Evolutionary conservation across 306 rosid genomes (phyloP).

Genomic region (Datisca glomerata): DNA sequence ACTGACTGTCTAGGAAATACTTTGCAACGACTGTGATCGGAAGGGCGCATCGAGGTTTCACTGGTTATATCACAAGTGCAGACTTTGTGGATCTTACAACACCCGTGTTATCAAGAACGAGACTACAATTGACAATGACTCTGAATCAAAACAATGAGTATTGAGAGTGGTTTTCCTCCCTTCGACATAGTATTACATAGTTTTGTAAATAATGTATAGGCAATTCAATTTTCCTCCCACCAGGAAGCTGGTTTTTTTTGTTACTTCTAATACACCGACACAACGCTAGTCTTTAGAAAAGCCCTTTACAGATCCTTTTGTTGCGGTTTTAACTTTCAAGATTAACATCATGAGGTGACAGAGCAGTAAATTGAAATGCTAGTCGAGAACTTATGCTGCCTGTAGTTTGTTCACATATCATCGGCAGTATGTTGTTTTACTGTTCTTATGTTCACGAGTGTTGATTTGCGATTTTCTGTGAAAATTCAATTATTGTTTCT

Average conservation of each 20-base stretch:
- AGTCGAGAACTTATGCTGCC: too few relatives aligned
- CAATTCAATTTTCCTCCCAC: constrained; percentile 36
- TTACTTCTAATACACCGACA: constrained; percentile 16
- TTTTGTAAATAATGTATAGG: constrained; percentile 42
- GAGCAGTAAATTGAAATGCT: too few relatives aligned
- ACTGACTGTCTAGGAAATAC: constrained; percentile 61
- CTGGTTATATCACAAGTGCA: constrained; percentile 95
- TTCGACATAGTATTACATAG: constrained; percentile 6
- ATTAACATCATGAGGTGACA: too few relatives aligned
- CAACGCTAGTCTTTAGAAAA: background rate
- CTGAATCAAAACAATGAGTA: constrained; percentile 19
- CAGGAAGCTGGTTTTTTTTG: constrained; percentile 20
- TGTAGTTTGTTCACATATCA: too few relatives aligned
- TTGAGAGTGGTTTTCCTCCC: constrained; percentile 5
- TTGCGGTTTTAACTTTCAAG: too few relatives aligned
- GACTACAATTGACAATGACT: constrained; percentile 37
- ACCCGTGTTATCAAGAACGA: constrained; percentile 82
- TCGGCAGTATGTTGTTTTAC: too few relatives aligned
- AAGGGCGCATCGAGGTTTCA: constrained; percentile 78
- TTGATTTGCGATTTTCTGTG: too few relatives aligned
- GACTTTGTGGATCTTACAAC: constrained; percentile 80
- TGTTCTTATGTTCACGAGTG: too few relatives aligned
- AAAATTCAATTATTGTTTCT: too few relatives aligned
- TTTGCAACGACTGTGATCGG: constrained; percentile 82
- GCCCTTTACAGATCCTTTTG: too few relatives aligned